These are phyloP conservation scores for Tetrahymena thermophila DNA, from an alignment of 73 alveolate species.

Conservation along the genomic window DNA sequence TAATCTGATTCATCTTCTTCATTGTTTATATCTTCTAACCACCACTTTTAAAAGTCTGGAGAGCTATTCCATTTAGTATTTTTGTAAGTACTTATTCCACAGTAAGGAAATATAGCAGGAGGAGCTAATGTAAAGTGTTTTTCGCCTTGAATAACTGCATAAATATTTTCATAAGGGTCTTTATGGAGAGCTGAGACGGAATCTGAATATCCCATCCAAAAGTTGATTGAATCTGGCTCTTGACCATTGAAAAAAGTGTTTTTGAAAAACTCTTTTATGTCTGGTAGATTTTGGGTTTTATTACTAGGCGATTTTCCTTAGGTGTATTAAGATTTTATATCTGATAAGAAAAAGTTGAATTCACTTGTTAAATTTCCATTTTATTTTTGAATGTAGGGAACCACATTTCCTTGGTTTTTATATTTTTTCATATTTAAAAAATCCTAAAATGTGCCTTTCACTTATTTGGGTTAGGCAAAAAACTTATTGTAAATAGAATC, in stretches of 20 bases:
- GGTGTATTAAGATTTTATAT: neutral
- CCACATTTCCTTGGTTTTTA: neutral
- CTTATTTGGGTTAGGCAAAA: neutral
- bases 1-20: neutral
- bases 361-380: neutral
- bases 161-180: neutral
- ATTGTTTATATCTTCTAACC: neutral
- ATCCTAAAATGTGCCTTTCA: neutral
- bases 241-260: neutral
- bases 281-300: neutral
- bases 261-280: neutral
- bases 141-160: neutral
- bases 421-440: neutral
- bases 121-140: neutral
- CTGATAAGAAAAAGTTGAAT: neutral
- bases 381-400: neutral
- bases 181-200: neutral
- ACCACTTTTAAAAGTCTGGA: neutral
- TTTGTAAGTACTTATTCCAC: neutral
- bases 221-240: neutral
- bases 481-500: neutral
- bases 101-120: neutral
- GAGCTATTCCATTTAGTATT: neutral
- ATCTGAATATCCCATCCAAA: neutral
- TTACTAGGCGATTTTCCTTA: neutral